phyloP scores from a whole-genome alignment of 2,329 filamentous ascomycete genomes.

The Penicillium capsulatum region DNA sequence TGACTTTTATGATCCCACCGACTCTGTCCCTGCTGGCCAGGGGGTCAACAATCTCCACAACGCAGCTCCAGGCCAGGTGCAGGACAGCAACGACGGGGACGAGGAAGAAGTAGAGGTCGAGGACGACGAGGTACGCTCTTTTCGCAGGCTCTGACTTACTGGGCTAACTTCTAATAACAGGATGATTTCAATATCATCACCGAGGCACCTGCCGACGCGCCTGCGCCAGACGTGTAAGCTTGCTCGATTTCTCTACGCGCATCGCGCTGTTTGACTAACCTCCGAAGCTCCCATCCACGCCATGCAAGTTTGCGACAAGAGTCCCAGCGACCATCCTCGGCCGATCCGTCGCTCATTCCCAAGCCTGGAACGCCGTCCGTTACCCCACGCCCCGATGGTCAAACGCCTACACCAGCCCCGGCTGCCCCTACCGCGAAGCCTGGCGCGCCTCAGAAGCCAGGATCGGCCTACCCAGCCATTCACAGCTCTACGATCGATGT shows the following conservation, averaged over 20 bases:
- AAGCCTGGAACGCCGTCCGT: constrained; percentile 36
- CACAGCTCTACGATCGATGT: constrained; percentile 80
- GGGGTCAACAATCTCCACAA: constrained; percentile 28
- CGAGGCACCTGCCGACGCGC: constrained; percentile 43
- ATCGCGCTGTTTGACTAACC: constrained; percentile 17
- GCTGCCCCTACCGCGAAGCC: constrained; percentile 32
- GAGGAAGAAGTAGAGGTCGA: constrained; percentile 42
- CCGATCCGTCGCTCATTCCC: constrained; percentile 27
- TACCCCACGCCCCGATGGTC: constrained; percentile 31
- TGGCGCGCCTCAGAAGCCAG: constrained; percentile 47
- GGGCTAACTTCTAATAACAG: constrained; percentile 25
- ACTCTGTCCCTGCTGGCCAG: constrained; percentile 32
- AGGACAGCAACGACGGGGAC: constrained; percentile 35
- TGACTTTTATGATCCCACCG: constrained; percentile 45
- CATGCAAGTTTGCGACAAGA: constrained; percentile 37
- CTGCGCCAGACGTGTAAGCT: constrained; percentile 37
- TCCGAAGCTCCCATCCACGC: constrained; percentile 37
- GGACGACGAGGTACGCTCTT: constrained; percentile 30
- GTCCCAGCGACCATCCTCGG: constrained; percentile 32
- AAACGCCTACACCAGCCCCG: constrained; percentile 28
- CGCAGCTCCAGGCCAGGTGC: constrained; percentile 24
- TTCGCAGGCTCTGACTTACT: not conserved
- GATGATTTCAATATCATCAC: constrained; percentile 51
- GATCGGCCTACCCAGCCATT: constrained; percentile 62
- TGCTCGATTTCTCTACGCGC: constrained; percentile 7